Evolutionary conservation across 202 grass and related monocot genomes (phyloP).

Genomic region (Brachypodium distachyon): DNA sequence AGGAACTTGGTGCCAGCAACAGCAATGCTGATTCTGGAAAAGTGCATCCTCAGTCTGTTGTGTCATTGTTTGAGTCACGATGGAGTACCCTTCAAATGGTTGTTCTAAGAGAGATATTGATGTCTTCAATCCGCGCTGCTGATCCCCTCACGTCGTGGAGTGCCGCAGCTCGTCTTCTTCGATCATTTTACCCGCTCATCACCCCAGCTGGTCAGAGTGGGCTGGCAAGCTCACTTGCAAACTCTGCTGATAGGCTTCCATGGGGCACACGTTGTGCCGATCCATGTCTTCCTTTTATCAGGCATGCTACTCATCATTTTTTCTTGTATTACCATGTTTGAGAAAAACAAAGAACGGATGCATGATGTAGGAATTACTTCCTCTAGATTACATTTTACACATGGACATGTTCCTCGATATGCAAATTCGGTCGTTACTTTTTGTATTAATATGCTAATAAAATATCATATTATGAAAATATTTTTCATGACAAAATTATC

Average conservation of each 20-base stretch:
- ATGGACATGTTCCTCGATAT: not conserved
- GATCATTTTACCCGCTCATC: slow-evolving; percentile 97
- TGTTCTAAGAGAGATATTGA: slow-evolving; percentile 90
- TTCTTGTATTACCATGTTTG: slow-evolving; percentile 8
- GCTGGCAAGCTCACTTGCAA: slow-evolving; percentile 83
- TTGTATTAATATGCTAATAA: not conserved
- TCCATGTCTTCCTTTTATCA: slow-evolving; percentile 97
- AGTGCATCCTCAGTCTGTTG: slow-evolving; percentile 52
- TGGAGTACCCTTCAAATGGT: slow-evolving; percentile 99
- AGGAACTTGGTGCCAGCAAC: slow-evolving; percentile 43
- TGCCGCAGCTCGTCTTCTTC: slow-evolving; percentile 86
- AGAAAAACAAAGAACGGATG: not conserved
- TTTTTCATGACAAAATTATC: not conserved
- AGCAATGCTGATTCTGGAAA: slow-evolving; percentile 53
- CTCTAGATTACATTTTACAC: not conserved
- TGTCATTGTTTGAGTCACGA: slow-evolving; percentile 83
- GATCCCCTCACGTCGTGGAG: slow-evolving; percentile 95
- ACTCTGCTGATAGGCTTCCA: slow-evolving; percentile 89
- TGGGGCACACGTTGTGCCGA: slow-evolving; percentile 89
- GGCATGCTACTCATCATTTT: slow-evolving; percentile 27
- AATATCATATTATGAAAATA: not conserved
- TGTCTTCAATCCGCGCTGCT: slow-evolving; percentile 87
- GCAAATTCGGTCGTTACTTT: not conserved
- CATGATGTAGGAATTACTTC: not conserved
- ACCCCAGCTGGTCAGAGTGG: slow-evolving; percentile 95